Percentiles rank a stretch among this genome's conserved stretches.
phyloP scores from a whole-genome alignment of 2,329 filamentous ascomycete genomes.

The Fusarium dimerum region DNA sequence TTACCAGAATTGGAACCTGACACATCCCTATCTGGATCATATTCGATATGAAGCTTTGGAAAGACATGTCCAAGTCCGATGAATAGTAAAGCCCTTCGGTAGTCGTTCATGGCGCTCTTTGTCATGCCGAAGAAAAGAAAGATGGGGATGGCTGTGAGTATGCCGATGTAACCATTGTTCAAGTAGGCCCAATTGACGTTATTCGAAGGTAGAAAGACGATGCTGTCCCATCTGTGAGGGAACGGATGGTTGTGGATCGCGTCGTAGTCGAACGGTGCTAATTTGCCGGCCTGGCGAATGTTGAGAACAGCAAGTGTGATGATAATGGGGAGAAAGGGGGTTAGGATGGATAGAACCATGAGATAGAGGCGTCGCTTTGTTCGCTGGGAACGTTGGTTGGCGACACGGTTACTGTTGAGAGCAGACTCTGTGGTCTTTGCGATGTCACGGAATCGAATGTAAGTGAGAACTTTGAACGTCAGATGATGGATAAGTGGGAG shows the following conservation, averaged over 20 bases:
- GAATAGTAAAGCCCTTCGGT: constrained; percentile 41
- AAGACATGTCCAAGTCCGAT: constrained; percentile 47
- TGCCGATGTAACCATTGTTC: constrained; percentile 51
- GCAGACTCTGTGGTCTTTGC: constrained; percentile 42
- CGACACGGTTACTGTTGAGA: constrained; percentile 42
- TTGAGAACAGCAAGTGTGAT: constrained; percentile 44
- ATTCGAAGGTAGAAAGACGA: constrained; percentile 47
- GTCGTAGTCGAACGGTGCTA: constrained; percentile 43
- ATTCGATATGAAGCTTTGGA: constrained; percentile 42
- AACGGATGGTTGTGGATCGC: constrained; percentile 40
- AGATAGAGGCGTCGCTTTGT: constrained; percentile 55
- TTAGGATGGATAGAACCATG: constrained; percentile 53
- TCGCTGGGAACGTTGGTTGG: constrained; percentile 45
- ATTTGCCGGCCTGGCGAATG: constrained; percentile 32
- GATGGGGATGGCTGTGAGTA: constrained; percentile 48
- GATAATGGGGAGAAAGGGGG: constrained; percentile 53
- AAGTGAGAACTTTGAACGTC: constrained; percentile 43
- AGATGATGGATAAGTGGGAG: not conserved
- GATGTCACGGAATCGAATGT: constrained; percentile 49
- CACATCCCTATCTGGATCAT: constrained; percentile 36
- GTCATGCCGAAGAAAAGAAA: constrained; percentile 58
- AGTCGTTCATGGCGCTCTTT: constrained; percentile 53
- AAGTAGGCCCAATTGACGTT: constrained; percentile 40
- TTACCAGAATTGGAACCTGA: constrained; percentile 20
- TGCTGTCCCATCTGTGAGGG: constrained; percentile 47